phyloP scores from a whole-genome alignment of 2,329 filamentous ascomycete genomes.

The Curvularia sp. region DNA sequence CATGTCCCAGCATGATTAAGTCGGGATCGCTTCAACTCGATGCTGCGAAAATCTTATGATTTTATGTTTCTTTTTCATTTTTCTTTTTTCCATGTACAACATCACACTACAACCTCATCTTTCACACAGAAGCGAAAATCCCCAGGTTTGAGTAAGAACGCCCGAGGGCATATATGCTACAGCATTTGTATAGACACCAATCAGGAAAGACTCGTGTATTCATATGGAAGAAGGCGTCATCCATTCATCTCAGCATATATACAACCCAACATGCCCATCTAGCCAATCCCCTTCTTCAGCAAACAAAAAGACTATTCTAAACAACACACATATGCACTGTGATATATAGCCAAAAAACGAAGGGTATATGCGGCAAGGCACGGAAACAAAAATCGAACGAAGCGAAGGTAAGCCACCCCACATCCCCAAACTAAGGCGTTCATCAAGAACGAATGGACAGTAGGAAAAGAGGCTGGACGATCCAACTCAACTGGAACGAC shows the following conservation, averaged over 20 bases:
- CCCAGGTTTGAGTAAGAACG: background rate
- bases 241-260: background rate
- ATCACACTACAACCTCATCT: background rate
- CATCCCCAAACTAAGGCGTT: background rate
- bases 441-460: background rate
- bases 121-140: background rate
- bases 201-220: background rate
- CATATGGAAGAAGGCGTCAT: background rate
- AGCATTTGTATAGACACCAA: background rate
- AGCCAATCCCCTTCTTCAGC: background rate
- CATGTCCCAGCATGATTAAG: background rate
- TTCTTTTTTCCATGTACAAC: background rate
- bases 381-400: background rate
- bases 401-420: background rate
- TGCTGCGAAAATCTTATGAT: slow-evolving; percentile 1
- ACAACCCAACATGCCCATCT: background rate
- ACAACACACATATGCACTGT: background rate
- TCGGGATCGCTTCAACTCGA: slow-evolving; percentile 12
- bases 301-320: background rate
- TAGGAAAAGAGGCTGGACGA: background rate
- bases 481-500: background rate
- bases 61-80: background rate
- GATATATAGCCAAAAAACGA: background rate
- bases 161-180: background rate
- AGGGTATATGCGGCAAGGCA: background rate